phyloP scores from a whole-genome alignment of 495 filamentous ascomycete species.

The Tuber aestivum region DNA sequence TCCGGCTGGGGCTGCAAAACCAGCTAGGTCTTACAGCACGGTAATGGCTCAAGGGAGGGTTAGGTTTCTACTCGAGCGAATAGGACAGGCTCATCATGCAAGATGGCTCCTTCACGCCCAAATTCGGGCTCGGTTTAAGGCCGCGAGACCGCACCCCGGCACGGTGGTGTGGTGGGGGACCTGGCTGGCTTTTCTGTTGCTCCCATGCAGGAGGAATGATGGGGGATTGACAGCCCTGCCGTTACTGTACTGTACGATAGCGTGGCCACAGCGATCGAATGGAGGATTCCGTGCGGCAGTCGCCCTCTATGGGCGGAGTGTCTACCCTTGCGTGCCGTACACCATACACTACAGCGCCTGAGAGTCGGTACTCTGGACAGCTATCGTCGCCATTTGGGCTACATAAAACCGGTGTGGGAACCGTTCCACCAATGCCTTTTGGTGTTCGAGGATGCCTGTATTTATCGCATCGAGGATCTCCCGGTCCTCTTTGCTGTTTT shows the following conservation, averaged over 20 bases:
- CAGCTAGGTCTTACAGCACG: not conserved
- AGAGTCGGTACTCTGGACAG: not conserved
- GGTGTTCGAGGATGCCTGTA: not conserved
- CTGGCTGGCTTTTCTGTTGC: constrained; percentile 2
- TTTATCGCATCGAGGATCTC: constrained; percentile 1
- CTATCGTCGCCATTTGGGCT: not conserved
- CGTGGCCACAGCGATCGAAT: not conserved
- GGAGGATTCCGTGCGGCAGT: not conserved
- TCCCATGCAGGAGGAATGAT: not conserved
- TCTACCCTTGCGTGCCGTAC: not conserved
- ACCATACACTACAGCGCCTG: not conserved
- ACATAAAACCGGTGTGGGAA: not conserved
- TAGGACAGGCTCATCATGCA: not conserved
- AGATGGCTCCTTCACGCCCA: not conserved
- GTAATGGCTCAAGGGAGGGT: not conserved
- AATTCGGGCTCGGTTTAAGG: not conserved
- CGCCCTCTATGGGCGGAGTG: not conserved
- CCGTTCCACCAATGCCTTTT: not conserved
- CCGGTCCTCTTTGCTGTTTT: not conserved
- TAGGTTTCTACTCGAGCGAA: not conserved
- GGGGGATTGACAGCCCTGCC: constrained; percentile 4
- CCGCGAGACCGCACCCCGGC: not conserved
- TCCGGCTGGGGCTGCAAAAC: not conserved
- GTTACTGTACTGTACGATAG: not conserved
- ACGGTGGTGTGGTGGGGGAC: not conserved